Conservation (phyloP, 257 asterid genomes). For the Petunia axillaris region DNA sequence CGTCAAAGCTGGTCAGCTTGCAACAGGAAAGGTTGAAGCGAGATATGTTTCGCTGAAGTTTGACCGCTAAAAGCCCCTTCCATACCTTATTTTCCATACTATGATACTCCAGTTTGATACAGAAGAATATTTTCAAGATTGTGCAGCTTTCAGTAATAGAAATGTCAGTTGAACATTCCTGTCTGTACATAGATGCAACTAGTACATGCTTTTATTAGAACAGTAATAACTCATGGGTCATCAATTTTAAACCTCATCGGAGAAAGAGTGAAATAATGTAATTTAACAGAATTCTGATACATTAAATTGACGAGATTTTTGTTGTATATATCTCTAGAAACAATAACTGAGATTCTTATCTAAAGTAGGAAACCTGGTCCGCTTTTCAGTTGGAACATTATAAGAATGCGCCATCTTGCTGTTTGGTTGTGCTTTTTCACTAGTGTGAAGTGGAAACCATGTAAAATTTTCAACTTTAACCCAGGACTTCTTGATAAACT, state of each 20-base stretch:
- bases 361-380: conserved; percentile 15
- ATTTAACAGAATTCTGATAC: not conserved
- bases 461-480: conserved; percentile 1
- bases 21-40: conserved; percentile 10
- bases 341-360: conserved; percentile 1
- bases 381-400: not conserved
- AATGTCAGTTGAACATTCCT: conserved; percentile 19
- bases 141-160: conserved; percentile 11
- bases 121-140: not conserved
- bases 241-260: conserved; percentile 6
- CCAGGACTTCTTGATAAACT: not conserved
- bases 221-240: not conserved
- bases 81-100: not conserved
- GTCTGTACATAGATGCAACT: not conserved
- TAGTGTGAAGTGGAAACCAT: not conserved
- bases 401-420: not conserved
- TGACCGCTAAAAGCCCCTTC: conserved; percentile 1
- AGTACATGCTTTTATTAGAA: not conserved
- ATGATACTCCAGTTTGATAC: not conserved
- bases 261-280: conserved; percentile 10
- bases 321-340: conserved; percentile 6
- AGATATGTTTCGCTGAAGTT: not conserved
- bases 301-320: not conserved
- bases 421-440: not conserved
- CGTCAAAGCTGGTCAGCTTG: not conserved